Conservation (phyloP, 495 filamentous ascomycete genomes). For the Annulohypoxylon nitens region DNA sequence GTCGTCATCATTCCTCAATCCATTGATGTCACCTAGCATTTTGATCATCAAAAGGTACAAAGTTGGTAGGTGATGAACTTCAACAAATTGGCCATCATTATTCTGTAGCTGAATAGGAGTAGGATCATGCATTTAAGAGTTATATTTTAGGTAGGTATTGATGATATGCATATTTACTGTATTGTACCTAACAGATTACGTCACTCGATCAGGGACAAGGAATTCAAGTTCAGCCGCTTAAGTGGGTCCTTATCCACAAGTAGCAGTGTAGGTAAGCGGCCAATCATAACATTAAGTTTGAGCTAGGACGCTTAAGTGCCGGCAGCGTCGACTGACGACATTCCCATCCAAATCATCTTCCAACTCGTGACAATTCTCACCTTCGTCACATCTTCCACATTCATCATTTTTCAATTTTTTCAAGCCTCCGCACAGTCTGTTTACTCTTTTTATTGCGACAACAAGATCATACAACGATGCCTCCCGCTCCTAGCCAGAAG, state of each 20-base stretch:
- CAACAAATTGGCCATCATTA: too few relatives aligned
- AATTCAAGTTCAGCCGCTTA: neutral
- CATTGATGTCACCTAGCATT: too few relatives aligned
- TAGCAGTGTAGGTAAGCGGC: neutral
- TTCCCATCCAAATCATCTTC: slow-evolving; percentile 10
- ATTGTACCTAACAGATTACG: neutral
- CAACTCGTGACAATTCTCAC: neutral
- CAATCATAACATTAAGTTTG: slow-evolving; percentile 2
- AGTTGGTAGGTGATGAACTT: too few relatives aligned
- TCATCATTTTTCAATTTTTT: neutral
- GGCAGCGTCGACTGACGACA: slow-evolving; percentile 10
- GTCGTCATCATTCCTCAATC: too few relatives aligned
- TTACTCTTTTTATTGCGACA: slow-evolving; percentile 40
- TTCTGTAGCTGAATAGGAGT: too few relatives aligned
- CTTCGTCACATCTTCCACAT: neutral
- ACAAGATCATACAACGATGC: slow-evolving; percentile 63
- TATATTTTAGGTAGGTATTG: too few relatives aligned
- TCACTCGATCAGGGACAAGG: neutral
- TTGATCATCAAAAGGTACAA: too few relatives aligned
- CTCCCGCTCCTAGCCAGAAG: slow-evolving; percentile 70
- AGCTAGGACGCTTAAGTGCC: slow-evolving; percentile 11
- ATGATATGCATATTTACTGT: neutral
- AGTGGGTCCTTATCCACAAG: neutral
- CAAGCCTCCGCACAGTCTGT: slow-evolving; percentile 43
- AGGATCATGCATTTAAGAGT: too few relatives aligned